These are phyloP conservation scores for Gossypium mustelinum DNA, from an alignment of 345 rosid genomes.

Conservation along the genomic window DNA sequence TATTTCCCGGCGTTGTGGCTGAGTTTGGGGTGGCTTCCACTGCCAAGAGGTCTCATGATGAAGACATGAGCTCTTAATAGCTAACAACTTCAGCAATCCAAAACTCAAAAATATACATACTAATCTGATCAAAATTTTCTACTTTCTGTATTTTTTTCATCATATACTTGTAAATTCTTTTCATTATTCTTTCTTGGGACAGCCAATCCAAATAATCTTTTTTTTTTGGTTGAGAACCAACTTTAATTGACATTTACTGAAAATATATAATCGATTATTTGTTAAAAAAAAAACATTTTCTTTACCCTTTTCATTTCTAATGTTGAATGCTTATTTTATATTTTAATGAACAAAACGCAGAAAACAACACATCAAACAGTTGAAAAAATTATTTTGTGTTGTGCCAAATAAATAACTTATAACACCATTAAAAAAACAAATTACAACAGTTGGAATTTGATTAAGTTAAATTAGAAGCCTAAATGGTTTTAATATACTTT, in stretches of 20 bases:
- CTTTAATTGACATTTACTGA: not conserved
- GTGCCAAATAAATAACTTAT: not conserved
- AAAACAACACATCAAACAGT: not conserved
- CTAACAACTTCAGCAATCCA: conserved; percentile 1
- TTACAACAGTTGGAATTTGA: not conserved
- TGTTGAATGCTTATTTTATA: not conserved
- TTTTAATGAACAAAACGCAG: not conserved
- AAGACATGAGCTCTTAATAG: conserved; percentile 19
- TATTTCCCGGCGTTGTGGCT: conserved; percentile 12
- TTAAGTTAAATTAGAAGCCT: not conserved
- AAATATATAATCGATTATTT: not conserved
- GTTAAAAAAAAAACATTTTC: not conserved
- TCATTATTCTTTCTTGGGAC: not conserved
- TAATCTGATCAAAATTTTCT: not conserved
- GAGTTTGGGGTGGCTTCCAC: conserved; percentile 15
- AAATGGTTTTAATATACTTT: not conserved
- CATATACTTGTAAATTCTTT: conserved; percentile 1
- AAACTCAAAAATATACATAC: not conserved
- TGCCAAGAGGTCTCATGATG: not conserved
- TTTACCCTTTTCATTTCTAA: not conserved
- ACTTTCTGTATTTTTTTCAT: too few species aligned
- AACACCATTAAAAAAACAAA: not conserved
- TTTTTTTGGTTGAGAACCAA: not conserved
- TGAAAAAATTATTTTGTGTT: not conserved
- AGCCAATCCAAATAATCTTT: not conserved